Conservation (phyloP, 2,329 filamentous ascomycete genomes). For the Talaromyces atroroseus region DNA sequence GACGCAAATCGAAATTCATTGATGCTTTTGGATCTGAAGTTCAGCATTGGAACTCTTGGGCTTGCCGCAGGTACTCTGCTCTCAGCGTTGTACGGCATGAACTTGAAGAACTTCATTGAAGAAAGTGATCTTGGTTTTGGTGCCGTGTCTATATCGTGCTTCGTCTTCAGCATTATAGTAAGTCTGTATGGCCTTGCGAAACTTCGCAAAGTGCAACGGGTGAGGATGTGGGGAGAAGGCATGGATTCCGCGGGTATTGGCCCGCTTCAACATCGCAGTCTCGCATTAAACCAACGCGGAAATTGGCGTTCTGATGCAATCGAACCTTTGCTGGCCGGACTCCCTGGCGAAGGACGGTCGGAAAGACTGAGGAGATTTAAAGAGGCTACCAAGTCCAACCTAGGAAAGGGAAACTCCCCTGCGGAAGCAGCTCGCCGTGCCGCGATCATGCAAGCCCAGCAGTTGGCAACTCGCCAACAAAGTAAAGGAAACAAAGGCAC, state of each 20-base stretch:
- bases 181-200: constrained; percentile 79
- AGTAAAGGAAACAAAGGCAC: background rate
- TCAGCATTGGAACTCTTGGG: constrained; percentile 91
- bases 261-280: constrained; percentile 23
- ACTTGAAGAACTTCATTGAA: constrained; percentile 97
- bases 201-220: constrained; percentile 76
- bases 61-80: constrained; percentile 91
- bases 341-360: constrained; percentile 34
- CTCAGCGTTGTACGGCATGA: constrained; percentile 99
- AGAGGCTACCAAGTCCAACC: constrained; percentile 25
- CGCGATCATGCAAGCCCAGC: constrained; percentile 1
- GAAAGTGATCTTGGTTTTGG: constrained; percentile 83
- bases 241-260: constrained; percentile 27
- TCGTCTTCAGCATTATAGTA: constrained; percentile 67
- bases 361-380: constrained; percentile 34
- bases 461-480: background rate
- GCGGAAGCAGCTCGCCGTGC: constrained; percentile 12
- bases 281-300: constrained; percentile 22
- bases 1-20: constrained; percentile 97
- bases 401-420: constrained; percentile 13
- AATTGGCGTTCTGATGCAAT: constrained; percentile 43
- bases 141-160: constrained; percentile 65
- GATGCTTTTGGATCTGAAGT: constrained; percentile 95
- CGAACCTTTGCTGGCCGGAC: constrained; percentile 35
- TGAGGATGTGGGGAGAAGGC: constrained; percentile 74